A percentile compares a stretch with the other conserved stretches of the same genome.
phyloP scores from a whole-genome alignment of 2,329 filamentous ascomycete species.

The Plectosphaerella plurivora region DNA sequence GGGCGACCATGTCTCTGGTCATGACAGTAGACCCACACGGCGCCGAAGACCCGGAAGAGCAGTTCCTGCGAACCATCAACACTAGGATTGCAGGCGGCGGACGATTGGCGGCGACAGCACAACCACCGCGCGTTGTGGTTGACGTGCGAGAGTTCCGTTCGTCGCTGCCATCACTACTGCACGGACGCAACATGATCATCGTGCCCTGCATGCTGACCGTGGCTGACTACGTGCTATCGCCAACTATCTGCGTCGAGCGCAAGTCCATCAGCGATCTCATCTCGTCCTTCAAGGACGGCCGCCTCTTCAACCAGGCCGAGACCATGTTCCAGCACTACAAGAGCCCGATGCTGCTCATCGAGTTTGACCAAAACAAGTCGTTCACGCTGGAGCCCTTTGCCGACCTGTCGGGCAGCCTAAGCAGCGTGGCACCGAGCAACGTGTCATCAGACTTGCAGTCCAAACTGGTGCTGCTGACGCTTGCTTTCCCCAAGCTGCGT shows the following conservation, averaged over 20 bases:
- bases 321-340: conserved; percentile 94
- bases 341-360: conserved; percentile 85
- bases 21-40: conserved; percentile 68
- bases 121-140: conserved; percentile 86
- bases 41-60: conserved; percentile 78
- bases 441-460: conserved; percentile 74
- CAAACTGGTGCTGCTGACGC: conserved; percentile 85
- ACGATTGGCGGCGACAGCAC: conserved; percentile 73
- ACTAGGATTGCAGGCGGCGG: conserved; percentile 95
- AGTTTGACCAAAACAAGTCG: conserved; percentile 95
- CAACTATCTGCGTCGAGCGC: conserved; percentile 87
- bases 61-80: conserved; percentile 91
- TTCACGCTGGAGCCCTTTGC: conserved; percentile 87
- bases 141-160: conserved; percentile 96
- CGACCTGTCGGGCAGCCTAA: conserved; percentile 58
- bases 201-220: conserved; percentile 96
- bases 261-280: conserved; percentile 92
- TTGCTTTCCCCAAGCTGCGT: conserved; percentile 84
- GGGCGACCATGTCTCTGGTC: conserved; percentile 86
- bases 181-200: conserved; percentile 82
- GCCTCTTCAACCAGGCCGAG: conserved; percentile 87
- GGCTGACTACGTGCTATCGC: conserved; percentile 91
- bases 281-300: conserved; percentile 84
- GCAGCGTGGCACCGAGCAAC: conserved; percentile 56
- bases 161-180: conserved; percentile 82